A percentile compares a stretch with the other conserved stretches of the same genome.
Conservation (phyloP, 2,329 filamentous ascomycete species). For the Colletotrichum sp. region DNA sequence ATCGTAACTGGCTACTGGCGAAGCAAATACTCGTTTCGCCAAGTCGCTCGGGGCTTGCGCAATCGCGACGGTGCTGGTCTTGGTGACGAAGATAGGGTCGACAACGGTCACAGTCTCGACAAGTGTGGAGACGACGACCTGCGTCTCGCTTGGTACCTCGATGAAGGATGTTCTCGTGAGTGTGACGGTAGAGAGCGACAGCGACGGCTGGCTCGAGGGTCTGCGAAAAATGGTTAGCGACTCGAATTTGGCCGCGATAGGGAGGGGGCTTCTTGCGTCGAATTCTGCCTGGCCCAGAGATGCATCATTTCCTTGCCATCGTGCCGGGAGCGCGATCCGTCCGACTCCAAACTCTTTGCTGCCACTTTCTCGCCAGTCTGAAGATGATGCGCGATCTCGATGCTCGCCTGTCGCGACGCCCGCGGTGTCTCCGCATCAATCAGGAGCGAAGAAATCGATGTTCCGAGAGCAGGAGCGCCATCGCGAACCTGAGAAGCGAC, state of each 20-base stretch:
- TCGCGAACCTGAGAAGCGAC: neutral
- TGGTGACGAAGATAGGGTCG: conserved; percentile 26
- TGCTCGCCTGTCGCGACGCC: neutral
- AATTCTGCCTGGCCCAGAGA: neutral
- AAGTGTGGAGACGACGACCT: conserved; percentile 22
- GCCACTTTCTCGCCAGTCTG: neutral
- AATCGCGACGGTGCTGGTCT: conserved; percentile 27
- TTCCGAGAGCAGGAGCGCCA: neutral
- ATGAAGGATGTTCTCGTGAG: conserved; percentile 23
- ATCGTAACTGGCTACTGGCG: neutral
- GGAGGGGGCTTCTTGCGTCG: neutral
- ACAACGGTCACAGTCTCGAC: conserved; percentile 29
- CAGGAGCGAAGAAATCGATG: neutral
- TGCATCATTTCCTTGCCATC: neutral
- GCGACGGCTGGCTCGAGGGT: neutral
- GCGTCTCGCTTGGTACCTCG: conserved; percentile 21
- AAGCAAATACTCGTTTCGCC: neutral
- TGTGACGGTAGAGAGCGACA: conserved; percentile 3
- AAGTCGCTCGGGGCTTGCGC: conserved; percentile 21
- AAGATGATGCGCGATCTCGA: neutral
- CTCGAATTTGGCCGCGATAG: neutral
- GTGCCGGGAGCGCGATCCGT: neutral
- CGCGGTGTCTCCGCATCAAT: neutral
- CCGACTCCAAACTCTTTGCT: neutral
- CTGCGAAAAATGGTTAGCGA: neutral